These are phyloP conservation scores for Colletotrichum trifolii DNA, from an alignment of 2,329 filamentous ascomycete species.

Conservation along the genomic window DNA sequence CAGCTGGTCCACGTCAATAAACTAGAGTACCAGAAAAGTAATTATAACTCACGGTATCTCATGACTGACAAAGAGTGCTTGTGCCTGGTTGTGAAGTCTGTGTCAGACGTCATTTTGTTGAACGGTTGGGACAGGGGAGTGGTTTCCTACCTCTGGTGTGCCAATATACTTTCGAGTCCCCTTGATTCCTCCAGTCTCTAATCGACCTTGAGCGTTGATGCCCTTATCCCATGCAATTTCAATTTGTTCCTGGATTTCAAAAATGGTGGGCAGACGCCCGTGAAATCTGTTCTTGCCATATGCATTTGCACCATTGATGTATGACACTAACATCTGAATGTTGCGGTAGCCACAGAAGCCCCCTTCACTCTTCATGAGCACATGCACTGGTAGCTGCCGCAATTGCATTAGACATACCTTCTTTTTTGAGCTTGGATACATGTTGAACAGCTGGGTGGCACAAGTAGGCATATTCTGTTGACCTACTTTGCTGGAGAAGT, in stretches of 20 bases:
- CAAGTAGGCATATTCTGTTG: conserved; percentile 78
- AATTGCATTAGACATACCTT: conserved; percentile 60
- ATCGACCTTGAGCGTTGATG: conserved; percentile 78
- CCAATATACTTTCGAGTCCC: conserved; percentile 97
- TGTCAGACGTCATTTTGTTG: background rate
- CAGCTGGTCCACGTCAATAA: conserved; percentile 55
- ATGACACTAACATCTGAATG: conserved; percentile 90
- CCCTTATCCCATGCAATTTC: conserved; percentile 89
- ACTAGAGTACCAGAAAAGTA: background rate
- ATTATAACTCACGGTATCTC: conserved; percentile 67
- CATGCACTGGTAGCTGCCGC: background rate
- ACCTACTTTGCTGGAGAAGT: conserved; percentile 72
- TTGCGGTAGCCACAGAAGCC: conserved; percentile 96
- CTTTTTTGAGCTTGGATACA: conserved; percentile 82
- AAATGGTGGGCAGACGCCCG: conserved; percentile 75
- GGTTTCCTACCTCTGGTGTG: conserved; percentile 77
- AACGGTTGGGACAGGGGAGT: background rate
- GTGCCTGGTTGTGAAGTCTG: conserved; percentile 65
- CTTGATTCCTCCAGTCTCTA: conserved; percentile 87
- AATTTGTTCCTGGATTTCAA: conserved; percentile 86
- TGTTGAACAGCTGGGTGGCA: conserved; percentile 82
- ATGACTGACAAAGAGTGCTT: conserved; percentile 79
- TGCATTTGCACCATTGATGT: conserved; percentile 70
- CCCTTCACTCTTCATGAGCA: conserved; percentile 56
- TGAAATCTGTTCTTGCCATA: conserved; percentile 71